These are phyloP conservation scores for Penicillium silybi DNA, from an alignment of 495 filamentous ascomycete species.

Conservation along the genomic window DNA sequence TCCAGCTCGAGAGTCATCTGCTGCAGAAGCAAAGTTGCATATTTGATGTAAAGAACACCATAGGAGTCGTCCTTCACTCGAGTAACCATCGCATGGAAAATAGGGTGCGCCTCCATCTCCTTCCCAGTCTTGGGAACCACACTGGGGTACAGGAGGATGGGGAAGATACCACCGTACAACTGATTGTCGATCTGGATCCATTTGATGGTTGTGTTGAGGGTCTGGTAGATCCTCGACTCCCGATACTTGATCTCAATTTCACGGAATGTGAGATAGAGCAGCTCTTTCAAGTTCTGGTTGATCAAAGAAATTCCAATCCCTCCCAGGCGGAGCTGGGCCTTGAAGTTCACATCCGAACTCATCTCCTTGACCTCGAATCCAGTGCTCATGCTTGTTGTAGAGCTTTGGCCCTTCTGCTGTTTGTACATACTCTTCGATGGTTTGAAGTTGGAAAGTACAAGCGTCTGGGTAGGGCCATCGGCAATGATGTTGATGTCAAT, in stretches of 20 bases:
- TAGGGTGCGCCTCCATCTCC: slow-evolving; percentile 95
- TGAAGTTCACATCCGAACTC: slow-evolving; percentile 82
- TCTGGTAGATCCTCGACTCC: slow-evolving; percentile 91
- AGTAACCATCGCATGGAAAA: slow-evolving; percentile 85
- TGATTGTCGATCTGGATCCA: slow-evolving; percentile 99
- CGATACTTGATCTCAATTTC: slow-evolving; percentile 88
- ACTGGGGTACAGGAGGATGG: slow-evolving; percentile 93
- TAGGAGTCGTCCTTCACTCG: slow-evolving; percentile 97
- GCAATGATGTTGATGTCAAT: slow-evolving; percentile 95
- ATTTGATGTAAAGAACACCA: slow-evolving; percentile 97
- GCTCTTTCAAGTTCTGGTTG: slow-evolving; percentile 85
- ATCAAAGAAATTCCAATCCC: slow-evolving; percentile 92
- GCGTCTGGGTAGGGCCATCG: slow-evolving; percentile 89
- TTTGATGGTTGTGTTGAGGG: slow-evolving; percentile 81
- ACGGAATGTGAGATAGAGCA: slow-evolving; percentile 90
- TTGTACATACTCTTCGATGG: slow-evolving; percentile 91
- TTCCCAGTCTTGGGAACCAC: slow-evolving; percentile 98
- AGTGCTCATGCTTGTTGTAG: slow-evolving; percentile 54
- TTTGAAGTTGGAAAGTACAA: slow-evolving; percentile 93
- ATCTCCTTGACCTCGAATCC: slow-evolving; percentile 92
- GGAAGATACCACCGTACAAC: slow-evolving; percentile 96
- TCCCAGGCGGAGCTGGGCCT: slow-evolving; percentile 78
- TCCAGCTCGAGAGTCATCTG: slow-evolving; percentile 98
- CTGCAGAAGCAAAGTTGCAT: slow-evolving; percentile 87
- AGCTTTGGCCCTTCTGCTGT: slow-evolving; percentile 60